Evolutionary conservation across 306 rosid genomes (phyloP).

Genomic region (Corylus avellana): DNA sequence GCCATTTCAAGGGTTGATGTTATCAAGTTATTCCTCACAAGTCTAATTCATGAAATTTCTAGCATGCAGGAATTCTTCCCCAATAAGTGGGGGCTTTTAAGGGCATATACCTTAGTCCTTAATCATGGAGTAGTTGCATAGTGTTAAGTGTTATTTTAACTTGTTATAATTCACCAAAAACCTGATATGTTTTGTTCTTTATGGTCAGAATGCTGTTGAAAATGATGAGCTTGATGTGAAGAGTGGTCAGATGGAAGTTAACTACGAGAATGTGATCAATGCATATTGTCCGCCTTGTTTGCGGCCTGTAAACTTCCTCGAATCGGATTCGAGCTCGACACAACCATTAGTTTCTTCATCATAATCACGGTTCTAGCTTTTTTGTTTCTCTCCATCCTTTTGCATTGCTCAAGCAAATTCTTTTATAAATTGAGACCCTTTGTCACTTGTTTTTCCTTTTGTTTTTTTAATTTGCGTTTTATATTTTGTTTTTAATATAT

Average conservation of each 20-base stretch:
- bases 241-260: conserved; percentile 49
- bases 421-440: background rate
- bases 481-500: too few species aligned
- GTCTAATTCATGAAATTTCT: background rate
- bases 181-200: background rate
- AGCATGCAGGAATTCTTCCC: background rate
- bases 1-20: too few species aligned
- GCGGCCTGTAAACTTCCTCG: conserved; percentile 50
- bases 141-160: background rate
- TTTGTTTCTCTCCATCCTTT: background rate
- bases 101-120: background rate
- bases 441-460: too few species aligned
- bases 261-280: conserved; percentile 56
- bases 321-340: conserved; percentile 51
- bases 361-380: conserved; percentile 24
- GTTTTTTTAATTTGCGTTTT: too few species aligned
- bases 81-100: background rate
- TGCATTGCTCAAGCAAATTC: conserved; percentile 1
- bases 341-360: conserved; percentile 35
- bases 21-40: background rate
- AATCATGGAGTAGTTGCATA: background rate
- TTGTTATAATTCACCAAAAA: background rate
- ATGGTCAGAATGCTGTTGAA: conserved; percentile 64
- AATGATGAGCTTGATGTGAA: conserved; percentile 68
- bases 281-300: conserved; percentile 75